These are phyloP conservation scores for Sporisorium iseilematis-ciliati DNA, from an alignment of 1,284 basidiomycete species.

Conservation along the genomic window DNA sequence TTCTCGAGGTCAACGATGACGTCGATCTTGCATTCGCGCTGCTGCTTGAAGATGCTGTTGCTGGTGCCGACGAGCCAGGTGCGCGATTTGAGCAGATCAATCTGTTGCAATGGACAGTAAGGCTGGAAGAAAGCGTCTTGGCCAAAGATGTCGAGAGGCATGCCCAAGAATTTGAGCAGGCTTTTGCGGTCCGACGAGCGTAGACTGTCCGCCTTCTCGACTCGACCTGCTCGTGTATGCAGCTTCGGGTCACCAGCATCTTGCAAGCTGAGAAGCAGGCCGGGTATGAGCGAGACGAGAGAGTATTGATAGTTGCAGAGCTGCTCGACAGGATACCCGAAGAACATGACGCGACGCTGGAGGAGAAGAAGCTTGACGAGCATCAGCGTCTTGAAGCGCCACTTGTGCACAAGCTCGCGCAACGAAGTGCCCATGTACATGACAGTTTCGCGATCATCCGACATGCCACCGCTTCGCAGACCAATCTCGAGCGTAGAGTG, in stretches of 20 bases:
- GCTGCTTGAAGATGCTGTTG: conserved; percentile 94
- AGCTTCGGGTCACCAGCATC: conserved; percentile 92
- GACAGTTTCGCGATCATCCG: conserved; percentile 52
- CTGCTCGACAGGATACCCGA: conserved; percentile 94
- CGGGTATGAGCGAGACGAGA: conserved; percentile 73
- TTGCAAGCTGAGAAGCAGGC: conserved; percentile 86
- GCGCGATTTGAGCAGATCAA: conserved; percentile 85
- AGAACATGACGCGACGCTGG: conserved; percentile 87
- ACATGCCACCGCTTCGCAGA: conserved; percentile 53
- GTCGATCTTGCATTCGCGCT: conserved; percentile 84
- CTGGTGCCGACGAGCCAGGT: conserved; percentile 88
- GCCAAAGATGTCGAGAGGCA: conserved; percentile 80
- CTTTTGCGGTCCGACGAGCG: conserved; percentile 90
- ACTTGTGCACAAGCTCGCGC: conserved; percentile 91
- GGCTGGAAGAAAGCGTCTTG: conserved; percentile 94
- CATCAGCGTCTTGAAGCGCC: conserved; percentile 91
- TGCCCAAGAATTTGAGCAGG: conserved; percentile 88
- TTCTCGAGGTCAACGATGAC: conserved; percentile 80
- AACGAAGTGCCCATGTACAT: conserved; percentile 92
- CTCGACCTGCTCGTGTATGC: conserved; percentile 70
- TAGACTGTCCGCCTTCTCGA: conserved; percentile 74
- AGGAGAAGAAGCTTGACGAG: conserved; percentile 94
- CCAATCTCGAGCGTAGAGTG: conserved; percentile 67
- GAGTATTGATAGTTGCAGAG: conserved; percentile 98
- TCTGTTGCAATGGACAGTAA: conserved; percentile 93